Evolutionary conservation across 108 stramenopile species (phyloP).

Genomic region (Cyclotella distinguenda): DNA sequence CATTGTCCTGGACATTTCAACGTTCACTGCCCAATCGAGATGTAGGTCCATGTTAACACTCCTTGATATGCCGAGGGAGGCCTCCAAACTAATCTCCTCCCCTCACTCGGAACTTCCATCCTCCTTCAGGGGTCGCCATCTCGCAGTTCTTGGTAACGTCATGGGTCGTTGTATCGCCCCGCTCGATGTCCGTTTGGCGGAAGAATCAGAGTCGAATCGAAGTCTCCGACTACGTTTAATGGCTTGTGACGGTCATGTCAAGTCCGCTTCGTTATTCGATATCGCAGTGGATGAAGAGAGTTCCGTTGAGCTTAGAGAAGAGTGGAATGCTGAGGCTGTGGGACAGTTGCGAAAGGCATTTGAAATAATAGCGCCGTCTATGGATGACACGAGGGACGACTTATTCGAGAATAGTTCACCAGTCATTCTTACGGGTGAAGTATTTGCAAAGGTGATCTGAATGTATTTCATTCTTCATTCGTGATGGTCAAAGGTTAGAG

Average conservation of each 20-base stretch:
- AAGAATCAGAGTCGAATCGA: constrained; percentile 1
- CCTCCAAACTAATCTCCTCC: constrained; percentile 30
- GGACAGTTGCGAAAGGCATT: constrained; percentile 29
- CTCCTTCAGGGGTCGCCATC: background rate
- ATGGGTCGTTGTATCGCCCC: constrained; percentile 33
- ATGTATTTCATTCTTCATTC: background rate
- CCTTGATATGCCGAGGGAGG: constrained; percentile 31
- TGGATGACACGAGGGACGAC: constrained; percentile 3
- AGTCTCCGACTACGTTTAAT: constrained; percentile 24
- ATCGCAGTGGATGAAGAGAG: constrained; percentile 9
- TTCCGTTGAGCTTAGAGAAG: constrained; percentile 3
- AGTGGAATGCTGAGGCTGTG: constrained; percentile 7
- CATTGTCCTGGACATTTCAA: constrained; percentile 17
- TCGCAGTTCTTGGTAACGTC: constrained; percentile 25
- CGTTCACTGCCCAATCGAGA: constrained; percentile 21
- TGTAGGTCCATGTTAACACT: constrained; percentile 26
- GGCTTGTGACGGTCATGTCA: constrained; percentile 27
- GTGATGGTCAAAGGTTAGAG: background rate
- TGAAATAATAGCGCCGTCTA: constrained; percentile 20
- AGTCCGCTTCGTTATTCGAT: constrained; percentile 32
- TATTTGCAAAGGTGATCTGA: constrained; percentile 37
- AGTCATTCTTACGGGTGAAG: constrained; percentile 25
- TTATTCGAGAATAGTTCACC: constrained; percentile 11
- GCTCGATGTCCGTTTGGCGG: constrained; percentile 22
- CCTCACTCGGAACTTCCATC: background rate